These are phyloP conservation scores for Leptographium wingfieldii DNA, from an alignment of 2,329 filamentous ascomycete genomes.

Conservation along the genomic window DNA sequence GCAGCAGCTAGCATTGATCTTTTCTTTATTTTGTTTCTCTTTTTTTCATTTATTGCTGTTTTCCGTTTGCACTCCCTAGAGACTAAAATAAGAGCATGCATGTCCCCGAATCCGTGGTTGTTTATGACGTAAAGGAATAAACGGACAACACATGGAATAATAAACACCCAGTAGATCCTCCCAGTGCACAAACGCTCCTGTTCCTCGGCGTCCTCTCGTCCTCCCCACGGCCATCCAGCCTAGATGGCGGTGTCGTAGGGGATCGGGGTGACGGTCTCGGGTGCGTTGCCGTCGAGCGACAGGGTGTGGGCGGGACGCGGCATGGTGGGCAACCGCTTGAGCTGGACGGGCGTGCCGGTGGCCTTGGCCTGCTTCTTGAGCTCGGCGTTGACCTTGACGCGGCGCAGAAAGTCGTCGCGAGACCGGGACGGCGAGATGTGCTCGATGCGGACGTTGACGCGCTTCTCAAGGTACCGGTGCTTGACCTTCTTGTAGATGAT, in stretches of 20 bases:
- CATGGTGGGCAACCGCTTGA: conserved; percentile 78
- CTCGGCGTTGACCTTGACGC: conserved; percentile 92
- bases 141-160: conserved; percentile 1
- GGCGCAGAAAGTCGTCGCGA: conserved; percentile 88
- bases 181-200: not conserved
- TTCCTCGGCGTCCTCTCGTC: not conserved
- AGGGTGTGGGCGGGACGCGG: conserved; percentile 66
- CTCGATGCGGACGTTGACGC: conserved; percentile 97
- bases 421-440: conserved; percentile 92
- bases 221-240: not conserved
- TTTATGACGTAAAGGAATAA: conserved; percentile 1
- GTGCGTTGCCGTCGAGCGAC: conserved; percentile 18
- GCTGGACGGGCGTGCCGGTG: conserved; percentile 72
- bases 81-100: conserved; percentile 4
- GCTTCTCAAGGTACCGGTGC: conserved; percentile 99
- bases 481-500: conserved; percentile 99
- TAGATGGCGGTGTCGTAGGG: conserved; percentile 99
- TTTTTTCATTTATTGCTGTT: conserved; percentile 5
- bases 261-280: conserved; percentile 26
- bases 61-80: conserved; percentile 2
- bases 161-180: conserved; percentile 2
- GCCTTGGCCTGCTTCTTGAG: conserved; percentile 89
- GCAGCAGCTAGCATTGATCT: not conserved
- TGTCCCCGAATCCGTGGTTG: conserved; percentile 1
- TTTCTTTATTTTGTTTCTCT: not conserved